Percentiles rank a stretch among this genome's conserved stretches.
Evolutionary conservation across 2,329 filamentous ascomycete genomes (phyloP).

Genomic region (Apiospora arundinis): DNA sequence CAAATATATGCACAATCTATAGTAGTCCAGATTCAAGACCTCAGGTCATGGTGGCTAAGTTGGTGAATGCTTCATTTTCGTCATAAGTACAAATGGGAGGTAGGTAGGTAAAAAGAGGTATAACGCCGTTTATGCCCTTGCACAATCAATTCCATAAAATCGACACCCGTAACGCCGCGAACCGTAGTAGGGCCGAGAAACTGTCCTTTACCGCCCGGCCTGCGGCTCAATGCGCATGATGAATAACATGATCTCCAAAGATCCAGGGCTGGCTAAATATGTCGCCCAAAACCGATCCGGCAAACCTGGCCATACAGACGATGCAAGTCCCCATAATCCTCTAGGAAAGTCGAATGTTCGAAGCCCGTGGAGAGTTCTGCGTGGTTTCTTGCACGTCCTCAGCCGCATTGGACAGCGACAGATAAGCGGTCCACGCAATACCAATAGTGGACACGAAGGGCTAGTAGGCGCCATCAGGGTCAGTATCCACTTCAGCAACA

Average conservation of each 20-base stretch:
- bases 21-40: background rate
- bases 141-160: constrained; percentile 1
- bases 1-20: background rate
- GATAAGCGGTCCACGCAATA: constrained; percentile 97
- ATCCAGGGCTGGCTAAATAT: background rate
- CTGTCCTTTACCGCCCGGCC: constrained; percentile 14
- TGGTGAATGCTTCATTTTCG: constrained; percentile 10
- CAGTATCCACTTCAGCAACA: constrained; percentile 13
- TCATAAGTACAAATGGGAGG: constrained; percentile 9
- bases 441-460: constrained; percentile 95
- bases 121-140: constrained; percentile 11
- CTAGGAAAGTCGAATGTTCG: constrained; percentile 44
- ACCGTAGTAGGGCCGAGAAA: constrained; percentile 15
- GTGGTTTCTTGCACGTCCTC: constrained; percentile 63
- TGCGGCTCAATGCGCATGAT: constrained; percentile 15
- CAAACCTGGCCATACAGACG: background rate
- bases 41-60: background rate
- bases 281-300: background rate
- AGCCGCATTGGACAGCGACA: constrained; percentile 88
- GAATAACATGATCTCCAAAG: constrained; percentile 8
- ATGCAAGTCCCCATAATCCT: background rate
- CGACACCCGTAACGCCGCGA: constrained; percentile 12
- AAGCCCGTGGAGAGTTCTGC: constrained; percentile 38
- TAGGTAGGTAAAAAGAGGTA: background rate
- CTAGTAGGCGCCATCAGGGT: constrained; percentile 51